Evolutionary conservation across 352 stramenopile species (phyloP).

Genomic region (Aphanomyces euteiches): DNA sequence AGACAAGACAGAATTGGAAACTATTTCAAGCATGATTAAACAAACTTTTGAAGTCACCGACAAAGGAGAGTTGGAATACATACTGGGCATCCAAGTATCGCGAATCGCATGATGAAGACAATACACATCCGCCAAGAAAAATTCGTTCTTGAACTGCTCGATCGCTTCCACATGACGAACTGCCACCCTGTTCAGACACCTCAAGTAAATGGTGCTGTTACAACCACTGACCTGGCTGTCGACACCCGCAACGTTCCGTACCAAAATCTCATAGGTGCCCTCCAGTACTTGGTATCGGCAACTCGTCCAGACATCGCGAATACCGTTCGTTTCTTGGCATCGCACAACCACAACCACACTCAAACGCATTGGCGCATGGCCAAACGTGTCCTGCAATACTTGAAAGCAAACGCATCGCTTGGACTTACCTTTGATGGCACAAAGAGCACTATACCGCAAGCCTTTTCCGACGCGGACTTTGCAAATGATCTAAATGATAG

Average conservation of each 20-base stretch:
- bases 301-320: too few relatives aligned
- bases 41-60: neutral
- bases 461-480: neutral
- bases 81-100: neutral
- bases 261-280: neutral
- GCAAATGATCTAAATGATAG: neutral
- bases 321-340: too few relatives aligned
- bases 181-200: neutral
- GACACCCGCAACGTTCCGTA: too few relatives aligned
- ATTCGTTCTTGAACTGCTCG: neutral
- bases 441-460: too few relatives aligned
- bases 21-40: neutral
- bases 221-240: too few relatives aligned
- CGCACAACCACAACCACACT: too few relatives aligned
- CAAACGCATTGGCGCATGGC: slow-evolving; percentile 10
- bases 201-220: neutral
- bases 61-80: neutral
- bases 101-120: neutral
- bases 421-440: neutral
- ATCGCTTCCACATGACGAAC: neutral
- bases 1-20: too few relatives aligned
- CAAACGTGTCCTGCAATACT: slow-evolving; percentile 12
- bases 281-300: too few relatives aligned
- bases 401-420: neutral
- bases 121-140: neutral